Conservation (phyloP, 257 asterid species). For the Fraxinus pennsylvanica region DNA sequence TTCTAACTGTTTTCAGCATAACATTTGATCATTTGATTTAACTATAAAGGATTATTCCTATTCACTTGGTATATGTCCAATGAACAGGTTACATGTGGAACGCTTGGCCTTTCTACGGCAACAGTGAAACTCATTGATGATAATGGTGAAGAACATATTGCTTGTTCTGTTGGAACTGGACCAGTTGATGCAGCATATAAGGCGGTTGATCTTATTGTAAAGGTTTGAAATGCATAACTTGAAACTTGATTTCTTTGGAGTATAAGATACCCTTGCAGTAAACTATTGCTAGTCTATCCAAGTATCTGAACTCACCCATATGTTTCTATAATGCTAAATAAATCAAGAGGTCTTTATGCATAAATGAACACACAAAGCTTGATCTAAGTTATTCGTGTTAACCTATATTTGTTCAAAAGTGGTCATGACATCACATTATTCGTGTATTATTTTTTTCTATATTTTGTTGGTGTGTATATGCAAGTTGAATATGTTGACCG, state of each 20-base stretch:
- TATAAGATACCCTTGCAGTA: background rate
- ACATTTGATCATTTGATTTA: slow-evolving; percentile 13
- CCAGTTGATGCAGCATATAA: slow-evolving; percentile 97
- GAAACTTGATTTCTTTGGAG: slow-evolving; percentile 4
- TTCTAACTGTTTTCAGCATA: slow-evolving; percentile 13
- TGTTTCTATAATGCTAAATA: background rate
- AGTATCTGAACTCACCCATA: background rate
- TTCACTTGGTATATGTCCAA: slow-evolving; percentile 5
- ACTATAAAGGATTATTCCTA: slow-evolving; percentile 14
- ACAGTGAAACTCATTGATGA: slow-evolving; percentile 76
- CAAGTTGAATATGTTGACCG: background rate
- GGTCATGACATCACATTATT: background rate
- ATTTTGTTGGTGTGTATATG: background rate
- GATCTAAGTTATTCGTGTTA: background rate
- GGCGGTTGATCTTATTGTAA: slow-evolving; percentile 81
- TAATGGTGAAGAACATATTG: slow-evolving; percentile 60
- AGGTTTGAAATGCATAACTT: slow-evolving; percentile 50
- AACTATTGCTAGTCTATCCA: background rate
- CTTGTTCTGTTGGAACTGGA: slow-evolving; percentile 94
- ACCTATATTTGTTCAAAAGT: background rate
- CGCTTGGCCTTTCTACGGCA: slow-evolving; percentile 94
- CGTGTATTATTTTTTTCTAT: background rate
- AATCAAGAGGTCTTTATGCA: background rate
- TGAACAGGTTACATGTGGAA: slow-evolving; percentile 84
- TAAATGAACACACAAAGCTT: background rate